Conservation (phyloP, 306 rosid species). For the Inga laurina region DNA sequence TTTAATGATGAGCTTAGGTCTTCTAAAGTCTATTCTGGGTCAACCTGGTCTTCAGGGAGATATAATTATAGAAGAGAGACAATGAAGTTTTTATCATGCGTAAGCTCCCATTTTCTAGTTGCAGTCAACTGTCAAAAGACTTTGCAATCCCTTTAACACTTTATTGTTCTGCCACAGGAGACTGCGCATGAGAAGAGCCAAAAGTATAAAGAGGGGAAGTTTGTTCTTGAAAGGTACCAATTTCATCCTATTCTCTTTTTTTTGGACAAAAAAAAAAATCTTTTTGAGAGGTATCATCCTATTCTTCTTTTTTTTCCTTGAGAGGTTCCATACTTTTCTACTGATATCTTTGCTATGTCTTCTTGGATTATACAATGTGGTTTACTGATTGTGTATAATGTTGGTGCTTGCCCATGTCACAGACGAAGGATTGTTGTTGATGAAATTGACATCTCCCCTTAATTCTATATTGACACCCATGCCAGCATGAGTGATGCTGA, state of each 20-base stretch:
- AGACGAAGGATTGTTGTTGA: conserved; percentile 73
- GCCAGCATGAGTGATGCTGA: conserved; percentile 69
- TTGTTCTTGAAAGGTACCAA: conserved; percentile 91
- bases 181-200: conserved; percentile 82
- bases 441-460: conserved; percentile 62
- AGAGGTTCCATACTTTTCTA: background rate
- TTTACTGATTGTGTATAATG: conserved; percentile 23
- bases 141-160: background rate
- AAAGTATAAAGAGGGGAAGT: conserved; percentile 91
- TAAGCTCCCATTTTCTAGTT: conserved; percentile 2
- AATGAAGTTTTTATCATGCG: background rate
- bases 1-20: background rate
- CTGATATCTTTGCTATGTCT: conserved; percentile 1
- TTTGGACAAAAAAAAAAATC: too few species aligned
- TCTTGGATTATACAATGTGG: background rate
- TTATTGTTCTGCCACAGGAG: conserved; percentile 49
- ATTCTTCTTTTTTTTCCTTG: too few species aligned
- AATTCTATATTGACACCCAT: conserved; percentile 58
- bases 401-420: conserved; percentile 16
- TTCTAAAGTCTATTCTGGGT: background rate
- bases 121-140: background rate
- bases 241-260: conserved; percentile 25
- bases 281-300: conserved; percentile 35
- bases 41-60: background rate
- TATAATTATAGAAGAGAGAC: background rate